phyloP scores from a whole-genome alignment of 176 grass and related monocot genomes.

The Triticum urartu region DNA sequence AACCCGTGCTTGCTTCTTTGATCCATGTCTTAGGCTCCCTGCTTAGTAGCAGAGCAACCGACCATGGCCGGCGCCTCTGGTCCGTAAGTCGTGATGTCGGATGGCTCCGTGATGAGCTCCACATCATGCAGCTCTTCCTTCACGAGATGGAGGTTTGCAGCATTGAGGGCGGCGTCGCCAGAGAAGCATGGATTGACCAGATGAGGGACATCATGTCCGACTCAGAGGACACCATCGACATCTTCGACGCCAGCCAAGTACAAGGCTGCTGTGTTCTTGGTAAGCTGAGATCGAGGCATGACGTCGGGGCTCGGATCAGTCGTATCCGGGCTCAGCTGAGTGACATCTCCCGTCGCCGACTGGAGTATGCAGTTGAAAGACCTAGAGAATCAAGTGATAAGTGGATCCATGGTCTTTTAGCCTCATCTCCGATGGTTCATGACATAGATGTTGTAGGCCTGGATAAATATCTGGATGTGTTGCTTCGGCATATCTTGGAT shows the following conservation, averaged over 20 bases:
- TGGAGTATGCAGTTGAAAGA: background rate
- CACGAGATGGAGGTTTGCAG: background rate
- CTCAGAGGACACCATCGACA: conserved; percentile 4
- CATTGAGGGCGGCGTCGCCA: background rate
- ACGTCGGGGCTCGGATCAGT: conserved; percentile 16
- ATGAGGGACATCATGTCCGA: conserved; percentile 29
- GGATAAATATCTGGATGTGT: background rate
- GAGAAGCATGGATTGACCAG: conserved; percentile 37
- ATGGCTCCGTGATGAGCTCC: conserved; percentile 41
- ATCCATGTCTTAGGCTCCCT: conserved; percentile 28
- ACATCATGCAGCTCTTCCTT: conserved; percentile 36
- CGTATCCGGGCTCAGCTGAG: conserved; percentile 21
- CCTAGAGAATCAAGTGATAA: background rate
- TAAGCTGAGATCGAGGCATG: background rate
- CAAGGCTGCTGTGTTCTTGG: background rate
- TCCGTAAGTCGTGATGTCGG: background rate
- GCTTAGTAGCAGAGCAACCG: background rate
- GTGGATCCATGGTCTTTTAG: conserved; percentile 9
- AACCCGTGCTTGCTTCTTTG: conserved; percentile 32
- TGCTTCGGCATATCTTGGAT: conserved; percentile 1
- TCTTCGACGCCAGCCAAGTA: conserved; percentile 26
- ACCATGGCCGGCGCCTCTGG: background rate
- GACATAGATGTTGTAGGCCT: conserved; percentile 33
- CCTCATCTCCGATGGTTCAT: conserved; percentile 34
- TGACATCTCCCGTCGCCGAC: conserved; percentile 15